Base-by-base conservation (phyloP, 176 grass and related monocot genomes). In the Phragmites australis region DNA sequence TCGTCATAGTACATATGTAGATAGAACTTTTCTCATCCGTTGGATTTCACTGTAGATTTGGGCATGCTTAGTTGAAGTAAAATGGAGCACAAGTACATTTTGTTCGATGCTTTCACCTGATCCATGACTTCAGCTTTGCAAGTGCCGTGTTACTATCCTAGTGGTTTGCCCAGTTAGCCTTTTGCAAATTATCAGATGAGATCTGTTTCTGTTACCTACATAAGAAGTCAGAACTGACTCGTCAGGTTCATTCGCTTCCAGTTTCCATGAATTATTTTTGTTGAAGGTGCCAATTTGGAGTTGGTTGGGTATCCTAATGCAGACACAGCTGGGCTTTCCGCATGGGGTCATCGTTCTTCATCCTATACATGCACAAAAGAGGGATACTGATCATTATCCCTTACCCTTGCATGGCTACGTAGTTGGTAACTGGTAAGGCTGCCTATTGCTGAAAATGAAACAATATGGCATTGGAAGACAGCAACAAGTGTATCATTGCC, bases 341-440 rank as follows among this genome's bases (percentile, higher is more conserved):
- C 84, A 81, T 70, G 89, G 75, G 75, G 74, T 79, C 88, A 69
- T 29, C 80, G 60, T 77, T 77, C 78, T 83, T 83, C 86, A 78
- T 83, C 83, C 57, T 49, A 78, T 87, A 80, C 75, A 82, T 90
- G 84, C 83, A 86, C 85, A 56, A 52, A 83, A 64, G 93, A 89
- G 87, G 87, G 90, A 84, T 76, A 78, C 87, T 82, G 87, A 67
- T 68, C 76, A 65, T 79, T 91, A 74, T 89, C 83, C 83, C 72
- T 76, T 88, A 69, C 47, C 75, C 60, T 77, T 87, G 75, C 75
- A 84, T 84, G 82, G 71, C 82, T 86, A 41, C 88, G 84, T 92
- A 95, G 90, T 90, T 90, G 84, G 87, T 95, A 87, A 91, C 84
- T 77, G 89, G 87, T 92, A 96, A 89, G 89, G 75, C 78, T 90